Base-by-base conservation (phyloP, 2,329 filamentous ascomycete species). In the Beauveria sp. region DNA sequence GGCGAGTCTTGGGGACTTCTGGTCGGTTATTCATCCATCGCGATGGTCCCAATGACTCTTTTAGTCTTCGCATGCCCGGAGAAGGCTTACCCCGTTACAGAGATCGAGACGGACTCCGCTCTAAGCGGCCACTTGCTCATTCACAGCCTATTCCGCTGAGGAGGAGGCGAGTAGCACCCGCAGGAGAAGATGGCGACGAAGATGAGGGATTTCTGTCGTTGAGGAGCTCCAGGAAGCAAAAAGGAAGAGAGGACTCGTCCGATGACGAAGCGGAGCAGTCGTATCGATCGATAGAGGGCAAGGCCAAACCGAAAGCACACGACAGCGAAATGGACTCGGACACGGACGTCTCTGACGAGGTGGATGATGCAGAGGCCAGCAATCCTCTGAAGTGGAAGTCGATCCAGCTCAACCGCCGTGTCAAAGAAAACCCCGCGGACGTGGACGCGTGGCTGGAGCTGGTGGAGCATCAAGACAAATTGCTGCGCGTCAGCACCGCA, bases 401-500 rank as follows among this genome's bases (percentile, higher is more conserved):
- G 16, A 78, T 87, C 0, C 77, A 86, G 57, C 77, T 97, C 8
- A 84, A 82, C 3, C 83, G 81, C 14, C 79, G 72, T 34, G 85
- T 91, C 40, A 86, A 88, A 60, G 78, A 87, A 1, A 72, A 84
- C 24, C 90, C 92, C 1, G 72, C 79, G 6, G 83, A 96, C 68
- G 78, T 90, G 22, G 77, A 86, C 47, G 80, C 85, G 20, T 98
- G 93, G 93, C 73, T 96, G 18, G 80, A 84, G 43, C 79, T 97
- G n/a, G 88, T 93, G 51, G 77, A 86, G 8, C 86, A 96, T 63
- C 93, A 98, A 74, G 86, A 91, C 64, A 72, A 74, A 2, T 78
- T 96, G 60, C 75, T 93, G 47, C 76, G 77, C 57, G 75, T 78
- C 26, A 78, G 78, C 28, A 74, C 73, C 49, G 70, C 69, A 63